Conservation (phyloP, 148 eudicot genomes). For the Rheum nobile region DNA sequence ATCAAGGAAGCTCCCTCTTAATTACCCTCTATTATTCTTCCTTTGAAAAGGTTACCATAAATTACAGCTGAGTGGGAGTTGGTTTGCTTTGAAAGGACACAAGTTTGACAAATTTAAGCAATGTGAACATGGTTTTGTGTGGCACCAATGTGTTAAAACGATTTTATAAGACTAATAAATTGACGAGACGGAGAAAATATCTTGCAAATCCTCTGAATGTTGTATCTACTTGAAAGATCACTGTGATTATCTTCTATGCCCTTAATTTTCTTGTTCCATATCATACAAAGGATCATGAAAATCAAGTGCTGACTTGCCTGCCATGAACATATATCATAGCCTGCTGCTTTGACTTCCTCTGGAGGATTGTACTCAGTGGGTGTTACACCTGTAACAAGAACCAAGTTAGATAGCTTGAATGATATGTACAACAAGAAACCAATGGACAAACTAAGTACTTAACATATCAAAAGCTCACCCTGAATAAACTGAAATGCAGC, state of each 20-base stretch:
- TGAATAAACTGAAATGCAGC: slow-evolving; percentile 45
- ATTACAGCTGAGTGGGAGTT: too few relatives aligned
- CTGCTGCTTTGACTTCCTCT: slow-evolving; percentile 63
- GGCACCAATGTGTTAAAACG: too few relatives aligned
- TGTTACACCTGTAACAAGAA: slow-evolving; percentile 36
- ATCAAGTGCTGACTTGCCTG: slow-evolving; percentile 1
- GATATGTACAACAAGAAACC: neutral
- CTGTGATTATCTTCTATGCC: neutral
- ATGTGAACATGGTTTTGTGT: too few relatives aligned
- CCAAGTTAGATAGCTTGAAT: neutral
- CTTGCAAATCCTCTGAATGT: neutral
- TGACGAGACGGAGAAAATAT: too few relatives aligned
- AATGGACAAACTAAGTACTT: neutral
- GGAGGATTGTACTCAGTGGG: slow-evolving; percentile 66
- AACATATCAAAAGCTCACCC: slow-evolving; percentile 17
- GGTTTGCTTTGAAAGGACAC: too few relatives aligned
- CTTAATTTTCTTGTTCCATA: neutral
- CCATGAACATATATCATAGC: slow-evolving; percentile 70
- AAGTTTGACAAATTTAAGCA: too few relatives aligned
- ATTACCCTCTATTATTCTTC: neutral
- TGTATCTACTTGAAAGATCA: neutral
- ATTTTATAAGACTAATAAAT: too few relatives aligned
- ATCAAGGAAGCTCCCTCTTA: neutral
- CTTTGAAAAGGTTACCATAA: neutral
- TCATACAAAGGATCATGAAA: neutral